Evolutionary conservation across 2,329 filamentous ascomycete genomes (phyloP), one percentile per base, ranked within the genome.

Genomic region (Aureobasidium sp.): DNA sequence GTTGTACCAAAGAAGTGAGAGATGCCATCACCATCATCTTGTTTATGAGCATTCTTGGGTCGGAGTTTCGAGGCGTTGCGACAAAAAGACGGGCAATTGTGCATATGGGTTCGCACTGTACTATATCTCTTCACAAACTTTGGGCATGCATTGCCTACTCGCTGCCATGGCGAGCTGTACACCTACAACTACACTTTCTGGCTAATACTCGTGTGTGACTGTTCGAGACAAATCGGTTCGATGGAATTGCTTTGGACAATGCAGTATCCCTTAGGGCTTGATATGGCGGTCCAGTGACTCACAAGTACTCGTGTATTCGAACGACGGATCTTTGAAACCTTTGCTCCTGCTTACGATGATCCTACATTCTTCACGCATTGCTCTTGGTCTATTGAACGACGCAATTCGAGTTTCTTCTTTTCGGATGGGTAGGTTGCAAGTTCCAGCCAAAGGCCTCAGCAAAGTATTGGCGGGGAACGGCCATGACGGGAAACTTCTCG

Each of bases 71-170:
- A 39, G 54, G 54, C 45, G 57, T 50, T 59, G 44, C 29, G 42
- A 39, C 44, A 29, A 45, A 27, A 11, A 39, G 41, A 32, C 3
- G 54, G 32, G 29, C 37, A 16, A 48, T 30, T 59, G 45, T 59
- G 57, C 45, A 59, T 59, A 59, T 59, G 57, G 57, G 45, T 16
- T 25, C 11, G 54, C 41, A 59, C 44, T 59, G 54, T 58, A 58
- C 54, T 58, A 58, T 48, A 58, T 57, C 30, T 36, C 10, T n/a
- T 50, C 47, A 34, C 32, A 48, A 47, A 39, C 15, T 36, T 45
- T 47, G 21, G 54, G 54, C 54, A 37, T n/a, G 3, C 15, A 11
- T 47, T 39, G 54, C 42, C 42, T 27, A 10, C 42, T 48, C 29
- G 29, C 32, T 58, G 32, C 8, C 3, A 15, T n/a, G 16, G 54